Evolutionary conservation across 305 asterid genomes (phyloP).

Genomic region (Euphrasia arctica): DNA sequence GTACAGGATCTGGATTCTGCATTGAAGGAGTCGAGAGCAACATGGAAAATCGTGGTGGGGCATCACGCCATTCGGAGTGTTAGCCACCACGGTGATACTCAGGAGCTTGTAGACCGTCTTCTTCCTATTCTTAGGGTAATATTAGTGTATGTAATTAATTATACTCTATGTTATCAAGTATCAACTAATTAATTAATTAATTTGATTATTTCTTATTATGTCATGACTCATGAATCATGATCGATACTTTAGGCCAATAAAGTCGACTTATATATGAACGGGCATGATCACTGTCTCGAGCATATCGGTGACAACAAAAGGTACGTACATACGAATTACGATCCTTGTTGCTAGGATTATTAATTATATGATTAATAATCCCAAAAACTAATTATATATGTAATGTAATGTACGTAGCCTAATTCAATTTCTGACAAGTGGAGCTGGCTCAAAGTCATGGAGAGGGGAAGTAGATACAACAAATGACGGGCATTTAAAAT

Average conservation of each 20-base stretch:
- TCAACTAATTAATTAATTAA: too few species aligned
- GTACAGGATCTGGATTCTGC: conserved; percentile 47
- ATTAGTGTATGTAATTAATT: too few species aligned
- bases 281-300: conserved; percentile 22
- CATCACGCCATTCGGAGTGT: conserved; percentile 78
- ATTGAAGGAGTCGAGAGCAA: conserved; percentile 52
- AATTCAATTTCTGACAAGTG: conserved; percentile 69
- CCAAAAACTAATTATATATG: too few species aligned
- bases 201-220: too few species aligned
- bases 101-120: conserved; percentile 52
- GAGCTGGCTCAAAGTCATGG: conserved; percentile 92
- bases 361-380: too few species aligned
- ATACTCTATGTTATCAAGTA: too few species aligned
- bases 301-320: conserved; percentile 38
- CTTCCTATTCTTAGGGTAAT: conserved; percentile 55
- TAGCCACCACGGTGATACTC: conserved; percentile 79
- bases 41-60: conserved; percentile 84
- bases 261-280: conserved; percentile 42
- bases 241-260: conserved; percentile 31
- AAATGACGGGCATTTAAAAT: conserved; percentile 33
- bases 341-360: too few species aligned
- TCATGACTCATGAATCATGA: too few species aligned
- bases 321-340: conserved; percentile 10
- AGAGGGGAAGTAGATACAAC: conserved; percentile 50
- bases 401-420: conserved; percentile 8